Evolutionary conservation across 352 stramenopile species (phyloP).

Genomic region (Thalassiosira oceanica): DNA sequence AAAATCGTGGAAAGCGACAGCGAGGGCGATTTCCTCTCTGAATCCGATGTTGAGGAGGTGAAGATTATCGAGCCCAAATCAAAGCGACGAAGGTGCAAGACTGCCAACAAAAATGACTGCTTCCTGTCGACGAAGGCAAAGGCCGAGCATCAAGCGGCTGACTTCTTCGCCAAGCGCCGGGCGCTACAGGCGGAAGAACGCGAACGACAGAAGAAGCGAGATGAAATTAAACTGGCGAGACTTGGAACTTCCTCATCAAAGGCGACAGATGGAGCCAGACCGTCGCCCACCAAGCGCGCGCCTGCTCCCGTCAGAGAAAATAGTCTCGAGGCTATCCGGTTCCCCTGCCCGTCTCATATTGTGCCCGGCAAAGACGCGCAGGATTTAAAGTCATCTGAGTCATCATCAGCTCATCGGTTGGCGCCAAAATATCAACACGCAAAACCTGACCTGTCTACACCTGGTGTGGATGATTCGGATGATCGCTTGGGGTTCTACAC

Average conservation of each 20-base stretch:
- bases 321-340: conserved; percentile 2
- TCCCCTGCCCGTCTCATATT: conserved; percentile 38
- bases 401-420: not conserved
- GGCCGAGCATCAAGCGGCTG: conserved; percentile 54
- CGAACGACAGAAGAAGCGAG: conserved; percentile 43
- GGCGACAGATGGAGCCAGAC: not conserved
- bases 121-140: conserved; percentile 22
- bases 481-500: not conserved
- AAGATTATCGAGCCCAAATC: not conserved
- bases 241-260: conserved; percentile 5
- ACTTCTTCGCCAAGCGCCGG: conserved; percentile 53
- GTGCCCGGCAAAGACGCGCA: not conserved
- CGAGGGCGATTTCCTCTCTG: not conserved
- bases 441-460: not conserved
- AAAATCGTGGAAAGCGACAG: conserved; percentile 1
- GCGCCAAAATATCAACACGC: conserved; percentile 10
- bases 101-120: not conserved
- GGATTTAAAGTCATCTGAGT: conserved; percentile 1
- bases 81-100: not conserved
- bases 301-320: not conserved
- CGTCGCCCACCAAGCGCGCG: not conserved
- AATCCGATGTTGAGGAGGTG: conserved; percentile 6
- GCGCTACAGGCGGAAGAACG: conserved; percentile 31
- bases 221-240: conserved; percentile 7
- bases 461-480: not conserved